Conservation (phyloP, 2,329 filamentous ascomycete species). For the Aspergillus caelatus region DNA sequence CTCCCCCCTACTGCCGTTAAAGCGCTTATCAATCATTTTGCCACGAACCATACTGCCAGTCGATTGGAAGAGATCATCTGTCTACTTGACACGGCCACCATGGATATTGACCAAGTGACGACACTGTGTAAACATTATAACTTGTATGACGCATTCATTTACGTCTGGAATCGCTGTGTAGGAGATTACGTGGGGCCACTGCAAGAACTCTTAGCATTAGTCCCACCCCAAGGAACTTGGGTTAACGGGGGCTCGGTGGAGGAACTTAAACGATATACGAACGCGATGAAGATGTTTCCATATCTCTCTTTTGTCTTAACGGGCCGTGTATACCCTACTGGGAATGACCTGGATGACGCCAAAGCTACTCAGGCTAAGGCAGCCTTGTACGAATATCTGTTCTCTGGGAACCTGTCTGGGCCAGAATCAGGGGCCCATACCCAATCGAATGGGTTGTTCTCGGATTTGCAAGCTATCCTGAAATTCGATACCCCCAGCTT, state of each 20-base stretch:
- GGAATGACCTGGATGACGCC: slow-evolving; percentile 71
- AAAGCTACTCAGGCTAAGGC: slow-evolving; percentile 77
- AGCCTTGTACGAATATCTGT: slow-evolving; percentile 89
- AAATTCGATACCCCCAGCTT: slow-evolving; percentile 90
- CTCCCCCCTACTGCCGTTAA: slow-evolving; percentile 86
- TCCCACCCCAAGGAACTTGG: slow-evolving; percentile 26
- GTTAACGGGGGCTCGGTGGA: slow-evolving; percentile 53
- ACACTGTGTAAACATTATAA: slow-evolving; percentile 86
- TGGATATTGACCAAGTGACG: slow-evolving; percentile 94
- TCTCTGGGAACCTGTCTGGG: slow-evolving; percentile 67
- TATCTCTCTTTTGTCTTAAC: slow-evolving; percentile 93
- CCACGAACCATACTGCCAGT: slow-evolving; percentile 71
- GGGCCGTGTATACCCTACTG: slow-evolving; percentile 87
- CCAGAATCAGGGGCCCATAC: slow-evolving; percentile 12
- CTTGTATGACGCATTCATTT: slow-evolving; percentile 92
- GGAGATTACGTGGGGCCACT: slow-evolving; percentile 88
- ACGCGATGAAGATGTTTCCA: slow-evolving; percentile 88
- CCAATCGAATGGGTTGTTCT: slow-evolving; percentile 74
- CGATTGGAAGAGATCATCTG: slow-evolving; percentile 93
- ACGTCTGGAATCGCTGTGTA: slow-evolving; percentile 93
- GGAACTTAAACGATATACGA: slow-evolving; percentile 58
- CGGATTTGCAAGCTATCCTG: slow-evolving; percentile 80
- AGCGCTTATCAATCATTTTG: slow-evolving; percentile 79
- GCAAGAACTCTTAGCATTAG: slow-evolving; percentile 70
- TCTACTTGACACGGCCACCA: slow-evolving; percentile 82